phyloP scores from a whole-genome alignment of 2,329 filamentous ascomycete genomes.

The Alternaria conjuncta region DNA sequence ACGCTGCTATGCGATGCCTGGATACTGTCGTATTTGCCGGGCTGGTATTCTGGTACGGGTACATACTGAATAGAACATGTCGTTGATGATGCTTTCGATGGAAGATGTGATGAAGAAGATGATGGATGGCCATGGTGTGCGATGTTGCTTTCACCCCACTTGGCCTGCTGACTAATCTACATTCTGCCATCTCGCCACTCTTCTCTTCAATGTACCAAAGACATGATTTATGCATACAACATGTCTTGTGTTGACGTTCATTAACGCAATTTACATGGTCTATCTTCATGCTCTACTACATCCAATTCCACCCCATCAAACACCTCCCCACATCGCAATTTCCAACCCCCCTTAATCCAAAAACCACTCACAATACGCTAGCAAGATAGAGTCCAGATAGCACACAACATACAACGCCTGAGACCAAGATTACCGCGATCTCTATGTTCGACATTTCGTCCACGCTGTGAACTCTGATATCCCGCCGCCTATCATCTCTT shows the following conservation, averaged over 20 bases:
- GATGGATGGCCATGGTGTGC: neutral
- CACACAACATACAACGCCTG: neutral
- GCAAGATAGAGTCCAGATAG: neutral
- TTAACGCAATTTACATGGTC: too few relatives aligned
- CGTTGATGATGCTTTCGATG: too few relatives aligned
- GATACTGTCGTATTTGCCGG: neutral
- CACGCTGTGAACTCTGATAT: neutral
- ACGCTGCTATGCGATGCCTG: neutral
- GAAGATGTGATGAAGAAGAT: neutral
- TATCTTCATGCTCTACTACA: neutral
- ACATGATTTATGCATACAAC: too few relatives aligned
- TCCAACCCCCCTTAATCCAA: neutral
- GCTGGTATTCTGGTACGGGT: neutral
- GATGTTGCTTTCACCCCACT: neutral
- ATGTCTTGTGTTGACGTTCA: too few relatives aligned
- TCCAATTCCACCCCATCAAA: neutral
- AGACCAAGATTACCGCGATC: neutral
- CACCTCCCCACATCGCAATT: neutral
- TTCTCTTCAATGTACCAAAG: neutral
- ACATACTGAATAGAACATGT: neutral
- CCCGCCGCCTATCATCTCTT: neutral
- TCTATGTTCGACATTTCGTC: neutral
- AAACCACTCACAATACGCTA: neutral
- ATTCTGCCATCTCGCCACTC: neutral
- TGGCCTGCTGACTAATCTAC: neutral